phyloP scores from a whole-genome alignment of 2,329 filamentous ascomycete species.

The Coleophoma crateriformis region DNA sequence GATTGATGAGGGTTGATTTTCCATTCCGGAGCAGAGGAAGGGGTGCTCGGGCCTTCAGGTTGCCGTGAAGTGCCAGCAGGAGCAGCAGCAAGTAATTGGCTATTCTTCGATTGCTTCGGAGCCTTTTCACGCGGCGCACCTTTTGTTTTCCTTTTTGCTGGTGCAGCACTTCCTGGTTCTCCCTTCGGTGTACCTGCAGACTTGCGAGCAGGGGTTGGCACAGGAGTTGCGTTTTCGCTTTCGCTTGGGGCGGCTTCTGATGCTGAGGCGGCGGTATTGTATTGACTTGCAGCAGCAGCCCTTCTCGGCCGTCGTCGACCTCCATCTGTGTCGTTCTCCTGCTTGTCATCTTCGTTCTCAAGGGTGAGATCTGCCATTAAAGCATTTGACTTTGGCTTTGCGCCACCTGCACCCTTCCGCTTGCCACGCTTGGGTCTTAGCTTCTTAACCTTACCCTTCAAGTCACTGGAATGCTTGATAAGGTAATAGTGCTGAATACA shows the following conservation, averaged over 20 bases:
- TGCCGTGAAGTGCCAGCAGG: constrained; percentile 8
- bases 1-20: constrained; percentile 11
- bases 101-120: constrained; percentile 24
- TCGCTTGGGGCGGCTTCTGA: constrained; percentile 57
- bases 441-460: constrained; percentile 70
- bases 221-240: constrained; percentile 51
- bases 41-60: constrained; percentile 17
- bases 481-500: constrained; percentile 86
- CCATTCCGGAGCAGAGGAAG: constrained; percentile 12
- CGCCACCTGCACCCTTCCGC: constrained; percentile 49
- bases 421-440: constrained; percentile 41
- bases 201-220: constrained; percentile 51
- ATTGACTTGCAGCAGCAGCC: constrained; percentile 33
- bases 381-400: constrained; percentile 51
- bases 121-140: constrained; percentile 20
- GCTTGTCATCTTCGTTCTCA: constrained; percentile 20
- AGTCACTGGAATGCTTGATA: constrained; percentile 67
- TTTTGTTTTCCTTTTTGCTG: constrained; percentile 30
- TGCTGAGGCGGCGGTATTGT: background rate
- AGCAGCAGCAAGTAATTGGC: constrained; percentile 23
- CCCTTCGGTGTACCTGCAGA: constrained; percentile 36
- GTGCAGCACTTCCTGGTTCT: constrained; percentile 31
- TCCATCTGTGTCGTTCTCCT: constrained; percentile 46
- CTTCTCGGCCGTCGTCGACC: constrained; percentile 56
- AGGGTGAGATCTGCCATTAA: constrained; percentile 60